phyloP scores from a whole-genome alignment of 73 alveolate species.

The Paramecium octaurelia region DNA sequence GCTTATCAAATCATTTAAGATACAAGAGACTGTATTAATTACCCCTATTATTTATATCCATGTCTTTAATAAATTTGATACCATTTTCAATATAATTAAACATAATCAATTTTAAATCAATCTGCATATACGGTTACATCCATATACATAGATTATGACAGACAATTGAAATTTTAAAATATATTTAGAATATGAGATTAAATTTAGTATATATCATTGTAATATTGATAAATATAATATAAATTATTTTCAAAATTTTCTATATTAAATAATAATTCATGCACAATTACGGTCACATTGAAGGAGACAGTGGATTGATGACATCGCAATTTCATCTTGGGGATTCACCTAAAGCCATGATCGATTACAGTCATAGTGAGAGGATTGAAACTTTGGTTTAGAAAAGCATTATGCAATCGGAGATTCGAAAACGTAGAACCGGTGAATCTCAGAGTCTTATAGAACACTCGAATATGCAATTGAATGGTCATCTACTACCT shows the following conservation, averaged over 20 bases:
- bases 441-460: background rate
- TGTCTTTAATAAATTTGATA: too few relatives aligned
- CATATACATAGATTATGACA: too few relatives aligned
- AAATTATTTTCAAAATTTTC: background rate
- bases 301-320: constrained; percentile 25
- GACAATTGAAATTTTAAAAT: too few relatives aligned
- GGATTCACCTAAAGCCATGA: constrained; percentile 44
- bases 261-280: background rate
- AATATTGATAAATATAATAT: too few relatives aligned
- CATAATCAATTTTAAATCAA: too few relatives aligned
- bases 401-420: background rate
- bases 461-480: background rate
- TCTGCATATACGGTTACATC: too few relatives aligned
- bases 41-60: too few relatives aligned
- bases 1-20: too few relatives aligned
- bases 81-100: too few relatives aligned
- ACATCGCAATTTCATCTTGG: constrained; percentile 13
- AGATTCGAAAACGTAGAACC: background rate
- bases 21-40: too few relatives aligned
- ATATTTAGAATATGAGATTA: too few relatives aligned
- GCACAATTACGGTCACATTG: constrained; percentile 39
- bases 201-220: too few relatives aligned
- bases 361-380: constrained; percentile 44
- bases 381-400: background rate
- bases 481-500: background rate